phyloP scores from a whole-genome alignment of 2,329 filamentous ascomycete genomes.

The Blumeria graminis region DNA sequence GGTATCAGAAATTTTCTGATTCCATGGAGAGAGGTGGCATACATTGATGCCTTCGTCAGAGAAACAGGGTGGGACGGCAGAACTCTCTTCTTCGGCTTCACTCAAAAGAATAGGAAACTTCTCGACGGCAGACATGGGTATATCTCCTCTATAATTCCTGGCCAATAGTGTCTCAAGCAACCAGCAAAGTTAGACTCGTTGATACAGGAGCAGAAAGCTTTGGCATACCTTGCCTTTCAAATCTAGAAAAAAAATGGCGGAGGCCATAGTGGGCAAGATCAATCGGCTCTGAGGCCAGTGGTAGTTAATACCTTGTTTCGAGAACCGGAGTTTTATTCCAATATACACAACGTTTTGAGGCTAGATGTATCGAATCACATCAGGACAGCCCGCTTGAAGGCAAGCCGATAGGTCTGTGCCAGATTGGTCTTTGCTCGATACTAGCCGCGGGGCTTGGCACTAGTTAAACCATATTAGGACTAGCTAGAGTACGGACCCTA shows the following conservation, averaged over 20 bases:
- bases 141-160: conserved; percentile 94
- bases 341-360: no score
- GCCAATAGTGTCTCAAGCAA: conserved; percentile 66
- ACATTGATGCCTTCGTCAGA: conserved; percentile 97
- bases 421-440: neutral
- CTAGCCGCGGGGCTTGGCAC: no score
- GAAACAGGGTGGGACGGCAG: conserved; percentile 90
- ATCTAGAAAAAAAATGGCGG: conserved; percentile 93
- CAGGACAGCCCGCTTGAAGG: no score
- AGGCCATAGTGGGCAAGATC: conserved; percentile 44
- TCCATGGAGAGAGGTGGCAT: conserved; percentile 15
- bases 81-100: conserved; percentile 97
- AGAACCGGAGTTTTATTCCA: no score
- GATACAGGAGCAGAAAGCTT: conserved; percentile 1
- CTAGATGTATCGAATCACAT: no score
- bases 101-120: conserved; percentile 89
- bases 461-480: no score
- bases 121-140: conserved; percentile 97
- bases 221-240: conserved; percentile 86
- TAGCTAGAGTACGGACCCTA: no score
- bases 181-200: conserved; percentile 6
- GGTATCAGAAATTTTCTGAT: conserved; percentile 5
- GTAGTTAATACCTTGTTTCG: no score
- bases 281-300: no score
- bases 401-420: no score